Base-by-base conservation (phyloP, 73 alveolate species). In the Paramecium sonneborni region DNA sequence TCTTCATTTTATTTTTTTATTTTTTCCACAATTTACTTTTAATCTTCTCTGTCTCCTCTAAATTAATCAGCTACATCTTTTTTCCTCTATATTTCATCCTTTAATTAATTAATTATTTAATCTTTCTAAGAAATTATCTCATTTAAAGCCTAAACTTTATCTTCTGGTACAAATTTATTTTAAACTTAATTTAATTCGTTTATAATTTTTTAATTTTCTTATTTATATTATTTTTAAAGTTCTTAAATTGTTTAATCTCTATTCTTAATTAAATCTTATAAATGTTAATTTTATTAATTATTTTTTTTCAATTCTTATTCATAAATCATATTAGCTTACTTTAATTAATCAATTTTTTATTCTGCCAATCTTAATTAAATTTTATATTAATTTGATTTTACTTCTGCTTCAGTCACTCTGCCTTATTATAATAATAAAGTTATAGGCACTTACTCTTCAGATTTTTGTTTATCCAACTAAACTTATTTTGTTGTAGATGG, bases 91-190 rank as follows among this genome's bases (percentile, higher is more conserved):
- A 79, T 20, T 79, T 79, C 90, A 39, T 79, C 90, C 24, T 34
- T 79, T 20, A 79, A 20, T 79, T 79, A 28, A 30, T 41, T 41
- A 18, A 79, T 79, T 41, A 23, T 79, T 44, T 43, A 39, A 11
- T 79, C 74, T 46, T 34, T 79, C 34, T 79, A 39, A 37, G 11
- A 0, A 3, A 79, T 79, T 18, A 79, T n/a, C 15, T 79, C 90
- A 79, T 39, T 46, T 8, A 43, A 46, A 20, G 90, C 69, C 15
- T 43, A 79, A 30, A 79, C 69, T 23, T 79, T 79, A 44, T 79
- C 90, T 62, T 79, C 90, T 14, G 90, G 90, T 38, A 79, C 90
- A 79, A 79, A 79, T 44, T 79, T 79, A 79, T 79, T 79, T 79
- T 79, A 41, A 2, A 79, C 90, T 79, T 79, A 24, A 21, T 39